phyloP scores from a whole-genome alignment of 306 rosid species.

The Hippophae gyantsensis region DNA sequence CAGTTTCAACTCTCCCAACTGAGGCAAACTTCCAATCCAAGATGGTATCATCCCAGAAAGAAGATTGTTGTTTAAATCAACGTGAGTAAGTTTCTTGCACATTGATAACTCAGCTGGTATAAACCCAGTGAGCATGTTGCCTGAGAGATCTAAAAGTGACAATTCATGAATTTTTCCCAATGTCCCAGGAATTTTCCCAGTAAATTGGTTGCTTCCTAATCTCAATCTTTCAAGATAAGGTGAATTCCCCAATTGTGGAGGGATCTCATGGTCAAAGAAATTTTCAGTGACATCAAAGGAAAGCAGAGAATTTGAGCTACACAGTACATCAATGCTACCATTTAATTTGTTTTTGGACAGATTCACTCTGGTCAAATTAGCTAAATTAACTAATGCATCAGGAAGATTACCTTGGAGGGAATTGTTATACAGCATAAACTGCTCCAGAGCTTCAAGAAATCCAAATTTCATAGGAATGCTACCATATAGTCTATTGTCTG shows the following conservation, averaged over 20 bases:
- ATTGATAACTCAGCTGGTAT: constrained; percentile 70
- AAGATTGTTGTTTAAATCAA: constrained; percentile 55
- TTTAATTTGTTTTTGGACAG: constrained; percentile 65
- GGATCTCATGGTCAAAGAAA: constrained; percentile 58
- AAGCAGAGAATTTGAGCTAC: constrained; percentile 52
- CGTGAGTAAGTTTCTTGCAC: constrained; percentile 59
- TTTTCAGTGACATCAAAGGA: constrained; percentile 76
- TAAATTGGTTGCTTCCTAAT: constrained; percentile 60
- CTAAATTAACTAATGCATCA: constrained; percentile 36
- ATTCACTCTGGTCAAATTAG: constrained; percentile 76
- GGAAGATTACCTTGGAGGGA: constrained; percentile 93
- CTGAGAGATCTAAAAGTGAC: constrained; percentile 62
- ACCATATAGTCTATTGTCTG: constrained; percentile 71
- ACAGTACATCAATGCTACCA: constrained; percentile 63
- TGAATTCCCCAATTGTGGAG: constrained; percentile 60
- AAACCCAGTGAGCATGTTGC: constrained; percentile 61
- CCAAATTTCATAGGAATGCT: constrained; percentile 65
- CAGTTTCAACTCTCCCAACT: constrained; percentile 73
- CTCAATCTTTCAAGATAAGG: constrained; percentile 63
- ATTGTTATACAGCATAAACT: constrained; percentile 88
- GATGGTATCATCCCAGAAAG: constrained; percentile 56
- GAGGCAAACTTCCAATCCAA: constrained; percentile 75
- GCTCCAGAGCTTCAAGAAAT: constrained; percentile 41
- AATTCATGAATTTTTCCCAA: constrained; percentile 50
- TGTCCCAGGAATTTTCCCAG: constrained; percentile 63